Percentiles rank a stretch among this genome's conserved stretches.
These are phyloP conservation scores for Raffaelea arxii DNA, from an alignment of 2,329 filamentous ascomycete species.

Conservation along the genomic window DNA sequence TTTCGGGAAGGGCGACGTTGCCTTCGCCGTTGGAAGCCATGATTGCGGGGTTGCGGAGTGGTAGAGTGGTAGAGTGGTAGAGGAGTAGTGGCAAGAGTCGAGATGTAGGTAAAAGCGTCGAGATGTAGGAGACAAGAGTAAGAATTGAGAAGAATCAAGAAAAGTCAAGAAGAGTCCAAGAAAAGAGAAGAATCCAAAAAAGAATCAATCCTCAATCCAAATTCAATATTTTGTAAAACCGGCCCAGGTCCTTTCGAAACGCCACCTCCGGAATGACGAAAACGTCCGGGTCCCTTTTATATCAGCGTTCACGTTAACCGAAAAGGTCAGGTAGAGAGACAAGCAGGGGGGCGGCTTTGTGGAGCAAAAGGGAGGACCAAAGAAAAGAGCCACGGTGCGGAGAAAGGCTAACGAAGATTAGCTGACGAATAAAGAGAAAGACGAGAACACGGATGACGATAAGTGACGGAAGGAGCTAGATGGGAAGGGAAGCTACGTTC, in stretches of 20 bases:
- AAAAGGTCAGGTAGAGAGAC: constrained; percentile 6
- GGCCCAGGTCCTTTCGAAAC: no score
- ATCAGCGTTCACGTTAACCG: constrained; percentile 7
- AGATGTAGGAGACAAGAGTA: neutral
- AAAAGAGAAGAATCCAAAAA: no score
- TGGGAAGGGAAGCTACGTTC: no score
- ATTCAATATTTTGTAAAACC: no score
- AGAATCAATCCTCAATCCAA: no score
- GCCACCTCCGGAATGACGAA: constrained; percentile 4
- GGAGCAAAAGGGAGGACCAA: constrained; percentile 1
- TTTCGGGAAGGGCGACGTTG: constrained; percentile 51
- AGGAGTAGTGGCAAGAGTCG: neutral
- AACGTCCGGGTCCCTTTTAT: constrained; percentile 3
- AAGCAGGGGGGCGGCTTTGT: constrained; percentile 7
- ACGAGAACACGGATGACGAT: no score
- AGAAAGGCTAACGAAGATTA: constrained; percentile 8
- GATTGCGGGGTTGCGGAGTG: constrained; percentile 6
- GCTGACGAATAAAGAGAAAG: neutral
- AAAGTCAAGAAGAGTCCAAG: neutral
- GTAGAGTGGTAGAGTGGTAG: neutral
- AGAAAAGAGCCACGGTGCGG: constrained; percentile 5
- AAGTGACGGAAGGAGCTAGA: no score
- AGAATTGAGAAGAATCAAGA: neutral
- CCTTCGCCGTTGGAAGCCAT: constrained; percentile 23
- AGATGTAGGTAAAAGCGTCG: neutral